These are phyloP conservation scores for Citrullus mucosospermus DNA, from an alignment of 306 rosid genomes.

Conservation along the genomic window DNA sequence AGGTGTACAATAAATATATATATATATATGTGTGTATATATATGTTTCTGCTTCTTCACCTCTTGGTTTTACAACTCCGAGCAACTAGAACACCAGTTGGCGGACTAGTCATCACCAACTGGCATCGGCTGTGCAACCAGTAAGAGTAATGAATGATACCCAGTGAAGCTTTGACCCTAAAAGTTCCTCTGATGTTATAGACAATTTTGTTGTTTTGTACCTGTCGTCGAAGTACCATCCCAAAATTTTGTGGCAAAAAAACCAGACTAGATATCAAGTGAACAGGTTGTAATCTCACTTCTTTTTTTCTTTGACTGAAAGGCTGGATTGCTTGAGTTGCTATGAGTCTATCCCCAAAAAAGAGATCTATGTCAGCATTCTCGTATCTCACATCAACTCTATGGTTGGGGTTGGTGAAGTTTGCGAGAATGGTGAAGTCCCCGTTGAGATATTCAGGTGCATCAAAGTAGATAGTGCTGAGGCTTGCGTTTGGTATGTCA, in stretches of 20 bases:
- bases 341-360: constrained; percentile 61
- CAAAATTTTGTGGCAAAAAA: constrained; percentile 63
- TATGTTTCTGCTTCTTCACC: constrained; percentile 22
- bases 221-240: constrained; percentile 54
- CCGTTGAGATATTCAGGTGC: constrained; percentile 69
- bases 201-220: constrained; percentile 45
- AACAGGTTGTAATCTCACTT: constrained; percentile 50
- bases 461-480: constrained; percentile 66
- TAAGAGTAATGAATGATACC: constrained; percentile 50
- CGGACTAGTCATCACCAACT: constrained; percentile 74
- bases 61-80: constrained; percentile 47
- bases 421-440: constrained; percentile 55
- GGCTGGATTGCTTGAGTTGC: constrained; percentile 45
- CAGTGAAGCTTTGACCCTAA: constrained; percentile 46
- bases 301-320: constrained; percentile 44
- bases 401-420: constrained; percentile 78
- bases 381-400: constrained; percentile 50
- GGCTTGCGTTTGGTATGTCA: constrained; percentile 69
- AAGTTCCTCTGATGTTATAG: constrained; percentile 58
- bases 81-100: constrained; percentile 66
- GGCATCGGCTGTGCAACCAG: constrained; percentile 64
- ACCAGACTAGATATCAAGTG: constrained; percentile 66
- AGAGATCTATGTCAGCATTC: constrained; percentile 43
- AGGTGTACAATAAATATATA: neutral
- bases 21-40: neutral